These are phyloP conservation scores for Phytophthora idaei DNA, from an alignment of 352 stramenopile genomes.

Conservation along the genomic window DNA sequence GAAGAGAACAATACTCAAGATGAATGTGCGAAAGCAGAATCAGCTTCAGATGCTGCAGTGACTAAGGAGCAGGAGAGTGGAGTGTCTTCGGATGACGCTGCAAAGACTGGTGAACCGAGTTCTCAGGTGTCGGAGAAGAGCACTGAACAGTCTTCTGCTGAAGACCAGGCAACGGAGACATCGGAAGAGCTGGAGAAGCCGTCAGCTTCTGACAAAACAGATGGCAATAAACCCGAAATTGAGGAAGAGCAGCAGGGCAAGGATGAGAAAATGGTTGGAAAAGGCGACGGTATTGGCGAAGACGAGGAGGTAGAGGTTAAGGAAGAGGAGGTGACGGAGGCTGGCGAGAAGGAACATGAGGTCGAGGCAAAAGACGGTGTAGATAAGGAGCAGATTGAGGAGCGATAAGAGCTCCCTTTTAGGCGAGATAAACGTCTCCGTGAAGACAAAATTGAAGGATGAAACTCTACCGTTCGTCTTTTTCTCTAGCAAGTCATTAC, in stretches of 20 bases:
- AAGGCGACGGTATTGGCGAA: not conserved
- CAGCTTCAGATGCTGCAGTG: not conserved
- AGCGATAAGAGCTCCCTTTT: not conserved
- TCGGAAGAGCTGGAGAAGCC: not conserved
- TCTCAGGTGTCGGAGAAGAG: not conserved
- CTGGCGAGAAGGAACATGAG: not conserved
- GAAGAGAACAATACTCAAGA: not conserved
- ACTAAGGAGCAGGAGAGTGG: not conserved
- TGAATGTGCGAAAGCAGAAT: not conserved
- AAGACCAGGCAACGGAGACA: not conserved
- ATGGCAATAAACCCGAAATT: slow-evolving; percentile 1
- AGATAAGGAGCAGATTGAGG: slow-evolving; percentile 3
- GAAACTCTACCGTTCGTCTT: too few relatives aligned
- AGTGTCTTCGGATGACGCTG: slow-evolving; percentile 4
- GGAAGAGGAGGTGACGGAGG: slow-evolving; percentile 6
- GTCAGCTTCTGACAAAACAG: not conserved
- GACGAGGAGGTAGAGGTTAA: not conserved
- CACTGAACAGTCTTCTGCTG: not conserved
- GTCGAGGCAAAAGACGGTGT: slow-evolving; percentile 1
- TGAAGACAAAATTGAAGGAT: too few relatives aligned
- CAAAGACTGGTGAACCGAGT: not conserved
- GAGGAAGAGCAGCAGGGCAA: slow-evolving; percentile 10
- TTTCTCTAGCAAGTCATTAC: too few relatives aligned
- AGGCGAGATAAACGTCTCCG: too few relatives aligned
- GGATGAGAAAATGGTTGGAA: not conserved